Evolutionary conservation across 2,329 filamentous ascomycete genomes (phyloP), one percentile per base, ranked within the genome.

Genomic region (Malbranchea zuffiana): DNA sequence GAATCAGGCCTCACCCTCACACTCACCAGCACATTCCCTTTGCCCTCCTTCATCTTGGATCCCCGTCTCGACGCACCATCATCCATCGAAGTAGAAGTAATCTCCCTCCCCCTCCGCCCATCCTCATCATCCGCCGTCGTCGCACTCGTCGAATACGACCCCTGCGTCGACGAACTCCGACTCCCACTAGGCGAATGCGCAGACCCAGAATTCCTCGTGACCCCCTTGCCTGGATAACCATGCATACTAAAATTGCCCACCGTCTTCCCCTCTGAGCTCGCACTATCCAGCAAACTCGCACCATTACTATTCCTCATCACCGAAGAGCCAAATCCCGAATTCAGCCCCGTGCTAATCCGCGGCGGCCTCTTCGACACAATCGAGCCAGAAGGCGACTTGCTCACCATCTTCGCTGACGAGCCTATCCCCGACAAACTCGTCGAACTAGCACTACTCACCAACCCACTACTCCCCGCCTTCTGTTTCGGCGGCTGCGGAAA

Each of bases 21-120:
- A 55, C 90, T 96, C 49, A 98, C 88, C 44, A 96, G 62, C 10
- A 98, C 88, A 53, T 98, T 98, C 35, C 90, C 90, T 59, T 94
- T 96, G 38, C 72, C 75, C 50, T 95, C 86, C 50, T 75, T 78
- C 15, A 54, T 49, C 32, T 55, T 61, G 1, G 51, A 39, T 33
- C 39, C 45, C 4, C 55, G 48, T 32, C 56, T 57, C 37, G 53
- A 46, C 5, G 17, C 21, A 12, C 7, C 13, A 4, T 21, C 13
- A 29, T 52, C 48, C 32, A 52, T 50, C 13, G 48, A 13, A 25
- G 44, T 41, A 6, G 49, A 47, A 12, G 35, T 45, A 38, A 55
- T 59, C 40, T 57, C 59, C 13, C 53, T 35, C n/a, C 50, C 46
- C 29, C 49, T 50, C 41, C 43, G 56, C 25, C 31, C 42, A 13